These are phyloP conservation scores for Metschnikowia vanudenii DNA, from an alignment of 805 yeast genomes.

Conservation along the genomic window DNA sequence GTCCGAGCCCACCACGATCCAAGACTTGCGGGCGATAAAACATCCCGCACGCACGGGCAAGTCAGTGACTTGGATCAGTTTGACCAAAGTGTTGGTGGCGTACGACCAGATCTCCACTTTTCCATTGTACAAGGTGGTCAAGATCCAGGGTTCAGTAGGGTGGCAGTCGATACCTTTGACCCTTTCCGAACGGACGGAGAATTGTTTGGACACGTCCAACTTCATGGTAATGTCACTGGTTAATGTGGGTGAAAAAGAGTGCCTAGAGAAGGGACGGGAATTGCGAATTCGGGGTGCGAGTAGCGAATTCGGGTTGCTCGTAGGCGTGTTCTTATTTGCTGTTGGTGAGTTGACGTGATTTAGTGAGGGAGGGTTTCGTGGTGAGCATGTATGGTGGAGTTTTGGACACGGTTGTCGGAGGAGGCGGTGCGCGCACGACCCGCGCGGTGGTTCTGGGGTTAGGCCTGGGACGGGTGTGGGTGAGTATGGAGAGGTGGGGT, in stretches of 20 bases:
- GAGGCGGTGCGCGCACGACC: slow-evolving; percentile 16
- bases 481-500: too few relatives aligned
- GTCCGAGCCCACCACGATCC: slow-evolving; percentile 96
- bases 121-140: slow-evolving; percentile 89
- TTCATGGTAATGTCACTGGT: slow-evolving; percentile 25
- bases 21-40: slow-evolving; percentile 92
- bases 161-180: slow-evolving; percentile 98
- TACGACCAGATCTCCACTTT: slow-evolving; percentile 91
- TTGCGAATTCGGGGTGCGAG: too few relatives aligned
- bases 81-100: slow-evolving; percentile 79
- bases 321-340: too few relatives aligned
- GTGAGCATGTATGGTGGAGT: background rate
- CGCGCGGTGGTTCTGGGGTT: background rate
- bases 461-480: too few relatives aligned
- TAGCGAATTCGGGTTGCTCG: too few relatives aligned
- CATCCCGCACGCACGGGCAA: slow-evolving; percentile 95
- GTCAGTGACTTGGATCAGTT: slow-evolving; percentile 91
- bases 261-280: too few relatives aligned
- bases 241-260: background rate
- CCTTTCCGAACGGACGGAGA: slow-evolving; percentile 90
- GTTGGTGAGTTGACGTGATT: too few relatives aligned
- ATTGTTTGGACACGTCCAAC: slow-evolving; percentile 63
- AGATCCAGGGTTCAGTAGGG: slow-evolving; percentile 96
- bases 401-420: slow-evolving; percentile 17
- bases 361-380: too few relatives aligned